Percentiles rank a stretch among this genome's conserved stretches.
These are phyloP conservation scores for Penicillium argentinense DNA, from an alignment of 495 filamentous ascomycete genomes.

Conservation along the genomic window DNA sequence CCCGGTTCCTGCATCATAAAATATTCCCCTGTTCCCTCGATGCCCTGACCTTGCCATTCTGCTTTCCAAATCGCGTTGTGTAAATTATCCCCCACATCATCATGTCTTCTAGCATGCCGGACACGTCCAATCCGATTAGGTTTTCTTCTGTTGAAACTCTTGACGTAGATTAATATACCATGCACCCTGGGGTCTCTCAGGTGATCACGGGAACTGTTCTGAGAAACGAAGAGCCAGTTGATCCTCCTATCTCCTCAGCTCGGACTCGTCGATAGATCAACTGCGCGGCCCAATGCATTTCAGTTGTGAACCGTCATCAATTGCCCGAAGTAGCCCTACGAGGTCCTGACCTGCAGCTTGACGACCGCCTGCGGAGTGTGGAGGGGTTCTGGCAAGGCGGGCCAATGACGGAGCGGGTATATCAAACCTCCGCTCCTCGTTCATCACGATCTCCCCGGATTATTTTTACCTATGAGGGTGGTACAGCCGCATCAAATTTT, in stretches of 20 bases:
- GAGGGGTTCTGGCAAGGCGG: neutral
- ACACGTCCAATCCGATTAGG: constrained; percentile 23
- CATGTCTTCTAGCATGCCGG: constrained; percentile 39
- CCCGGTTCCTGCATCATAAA: constrained; percentile 44
- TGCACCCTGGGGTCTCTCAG: too few relatives aligned
- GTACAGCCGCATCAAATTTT: too few relatives aligned
- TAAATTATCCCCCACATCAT: constrained; percentile 44
- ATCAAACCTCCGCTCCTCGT: constrained; percentile 12
- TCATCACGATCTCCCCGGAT: neutral
- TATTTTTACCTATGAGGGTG: neutral
- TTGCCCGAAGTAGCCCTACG: too few relatives aligned
- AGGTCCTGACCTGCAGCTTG: neutral
- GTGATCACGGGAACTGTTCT: too few relatives aligned
- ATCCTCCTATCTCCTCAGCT: too few relatives aligned
- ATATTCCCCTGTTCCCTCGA: constrained; percentile 4
- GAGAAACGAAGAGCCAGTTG: too few relatives aligned
- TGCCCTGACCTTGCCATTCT: constrained; percentile 14
- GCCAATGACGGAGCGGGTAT: constrained; percentile 20
- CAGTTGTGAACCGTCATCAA: too few relatives aligned
- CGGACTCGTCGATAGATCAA: too few relatives aligned
- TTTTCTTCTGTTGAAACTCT: constrained; percentile 15
- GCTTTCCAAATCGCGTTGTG: constrained; percentile 31
- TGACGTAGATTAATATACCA: constrained; percentile 10
- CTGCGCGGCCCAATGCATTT: too few relatives aligned
- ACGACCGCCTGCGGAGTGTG: neutral